Evolutionary conservation across 2,329 filamentous ascomycete genomes (phyloP).

Genomic region (Verticillium longisporum): DNA sequence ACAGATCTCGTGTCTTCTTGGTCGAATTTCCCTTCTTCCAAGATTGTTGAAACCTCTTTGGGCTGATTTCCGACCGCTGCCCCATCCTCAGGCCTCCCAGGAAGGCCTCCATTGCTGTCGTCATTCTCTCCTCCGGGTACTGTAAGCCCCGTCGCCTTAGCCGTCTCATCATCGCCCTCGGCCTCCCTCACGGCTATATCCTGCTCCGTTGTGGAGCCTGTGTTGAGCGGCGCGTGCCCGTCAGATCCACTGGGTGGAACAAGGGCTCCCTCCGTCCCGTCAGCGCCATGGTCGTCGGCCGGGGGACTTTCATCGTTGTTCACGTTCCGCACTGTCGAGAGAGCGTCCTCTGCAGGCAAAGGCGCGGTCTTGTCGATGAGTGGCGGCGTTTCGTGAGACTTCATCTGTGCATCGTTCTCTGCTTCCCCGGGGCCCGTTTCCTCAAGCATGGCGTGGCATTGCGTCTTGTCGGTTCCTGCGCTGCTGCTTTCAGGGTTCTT

Average conservation of each 20-base stretch:
- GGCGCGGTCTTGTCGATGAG: not conserved
- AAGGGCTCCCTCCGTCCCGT: not conserved
- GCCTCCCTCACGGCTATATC: not conserved
- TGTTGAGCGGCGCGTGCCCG: not conserved
- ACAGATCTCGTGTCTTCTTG: not conserved
- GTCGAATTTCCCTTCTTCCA: not conserved
- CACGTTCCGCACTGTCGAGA: not conserved
- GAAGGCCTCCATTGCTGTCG: conserved; percentile 1
- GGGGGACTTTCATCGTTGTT: not conserved
- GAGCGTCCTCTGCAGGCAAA: not conserved
- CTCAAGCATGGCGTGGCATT: not conserved
- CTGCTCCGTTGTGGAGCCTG: not conserved
- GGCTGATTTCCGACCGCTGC: not conserved
- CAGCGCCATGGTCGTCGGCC: not conserved
- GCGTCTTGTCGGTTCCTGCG: too few species aligned
- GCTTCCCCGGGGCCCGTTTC: not conserved
- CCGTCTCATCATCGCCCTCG: not conserved
- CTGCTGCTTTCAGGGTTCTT: too few species aligned
- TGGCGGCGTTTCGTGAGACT: not conserved
- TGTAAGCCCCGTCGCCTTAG: conserved; percentile 11
- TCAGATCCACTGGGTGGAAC: not conserved
- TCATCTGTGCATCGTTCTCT: not conserved
- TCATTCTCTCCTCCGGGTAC: conserved; percentile 8
- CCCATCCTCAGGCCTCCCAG: conserved; percentile 1
- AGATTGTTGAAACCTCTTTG: not conserved